Evolutionary conservation across 208 protist genomes (phyloP).

Genomic region (Trypanosoma mega): DNA sequence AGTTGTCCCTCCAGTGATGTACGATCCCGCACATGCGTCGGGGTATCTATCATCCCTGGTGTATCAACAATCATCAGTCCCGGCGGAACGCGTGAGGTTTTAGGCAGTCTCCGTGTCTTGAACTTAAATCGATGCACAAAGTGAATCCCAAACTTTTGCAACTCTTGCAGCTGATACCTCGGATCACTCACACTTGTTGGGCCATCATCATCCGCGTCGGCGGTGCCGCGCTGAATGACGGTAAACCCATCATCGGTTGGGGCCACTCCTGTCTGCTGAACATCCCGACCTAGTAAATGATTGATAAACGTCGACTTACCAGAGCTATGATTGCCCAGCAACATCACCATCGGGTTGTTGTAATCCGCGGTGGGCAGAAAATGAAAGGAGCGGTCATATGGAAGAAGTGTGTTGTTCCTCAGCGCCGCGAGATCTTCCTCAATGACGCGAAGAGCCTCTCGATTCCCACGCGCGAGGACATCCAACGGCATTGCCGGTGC

Average conservation of each 20-base stretch:
- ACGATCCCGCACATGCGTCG: constrained; percentile 41
- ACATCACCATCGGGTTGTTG: constrained; percentile 79
- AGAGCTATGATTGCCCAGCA: constrained; percentile 91
- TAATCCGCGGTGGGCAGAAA: constrained; percentile 35
- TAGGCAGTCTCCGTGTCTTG: constrained; percentile 61
- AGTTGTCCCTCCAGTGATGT: constrained; percentile 43
- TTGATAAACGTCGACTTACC: constrained; percentile 93
- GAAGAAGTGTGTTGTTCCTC: constrained; percentile 32
- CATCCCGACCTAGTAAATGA: constrained; percentile 63
- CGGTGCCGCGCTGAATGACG: constrained; percentile 60
- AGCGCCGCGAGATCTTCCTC: constrained; percentile 35
- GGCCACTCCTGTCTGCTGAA: constrained; percentile 86
- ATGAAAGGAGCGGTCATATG: constrained; percentile 37
- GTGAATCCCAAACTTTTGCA: constrained; percentile 71
- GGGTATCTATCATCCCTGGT: constrained; percentile 92
- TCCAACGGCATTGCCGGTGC: neutral
- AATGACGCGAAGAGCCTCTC: constrained; percentile 12
- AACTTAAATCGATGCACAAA: constrained; percentile 83
- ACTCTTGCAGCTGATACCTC: constrained; percentile 62
- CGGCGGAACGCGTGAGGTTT: constrained; percentile 37
- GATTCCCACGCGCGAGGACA: neutral
- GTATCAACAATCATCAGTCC: constrained; percentile 89
- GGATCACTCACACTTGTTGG: constrained; percentile 72
- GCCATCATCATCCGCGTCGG: constrained; percentile 75
- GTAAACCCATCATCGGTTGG: constrained; percentile 92